Evolutionary conservation across 129 eudicot species (phyloP).

Genomic region (Artemisia tridentata): DNA sequence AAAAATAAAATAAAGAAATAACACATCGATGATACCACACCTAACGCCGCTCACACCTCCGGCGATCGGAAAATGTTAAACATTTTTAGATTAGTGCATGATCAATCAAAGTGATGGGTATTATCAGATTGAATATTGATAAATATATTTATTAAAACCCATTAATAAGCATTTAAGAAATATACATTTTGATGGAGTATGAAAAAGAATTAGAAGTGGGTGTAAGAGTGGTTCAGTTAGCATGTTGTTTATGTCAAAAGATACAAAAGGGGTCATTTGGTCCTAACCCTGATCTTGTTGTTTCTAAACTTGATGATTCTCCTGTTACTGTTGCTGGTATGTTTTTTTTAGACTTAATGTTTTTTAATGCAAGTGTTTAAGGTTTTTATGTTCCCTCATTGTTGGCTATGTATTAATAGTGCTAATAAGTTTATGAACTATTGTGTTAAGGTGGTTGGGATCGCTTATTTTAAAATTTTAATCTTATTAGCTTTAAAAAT

Average conservation of each 20-base stretch:
- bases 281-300: slow-evolving; percentile 49
- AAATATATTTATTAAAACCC: slow-evolving; percentile 10
- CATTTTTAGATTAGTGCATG: background rate
- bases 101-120: slow-evolving; percentile 13
- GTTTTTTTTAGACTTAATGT: background rate
- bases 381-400: background rate
- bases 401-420: background rate
- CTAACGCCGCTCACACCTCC: slow-evolving; percentile 23
- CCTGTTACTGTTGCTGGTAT: slow-evolving; percentile 90
- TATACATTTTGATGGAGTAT: slow-evolving; percentile 30
- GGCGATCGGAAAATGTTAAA: slow-evolving; percentile 19
- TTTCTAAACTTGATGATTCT: slow-evolving; percentile 82
- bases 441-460: too few species aligned
- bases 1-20: background rate
- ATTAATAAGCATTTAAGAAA: slow-evolving; percentile 26
- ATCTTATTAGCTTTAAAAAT: too few species aligned
- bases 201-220: slow-evolving; percentile 71
- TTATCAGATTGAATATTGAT: slow-evolving; percentile 15
- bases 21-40: slow-evolving; percentile 8
- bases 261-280: slow-evolving; percentile 63
- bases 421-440: too few species aligned
- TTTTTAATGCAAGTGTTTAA: background rate
- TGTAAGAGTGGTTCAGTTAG: slow-evolving; percentile 87
- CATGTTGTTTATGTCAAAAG: slow-evolving; percentile 60
- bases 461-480: too few species aligned